A percentile compares a stretch with the other conserved stretches of the same genome.
Evolutionary conservation across 2,329 filamentous ascomycete species (phyloP).

Genomic region (Aspergillus carbonarius): DNA sequence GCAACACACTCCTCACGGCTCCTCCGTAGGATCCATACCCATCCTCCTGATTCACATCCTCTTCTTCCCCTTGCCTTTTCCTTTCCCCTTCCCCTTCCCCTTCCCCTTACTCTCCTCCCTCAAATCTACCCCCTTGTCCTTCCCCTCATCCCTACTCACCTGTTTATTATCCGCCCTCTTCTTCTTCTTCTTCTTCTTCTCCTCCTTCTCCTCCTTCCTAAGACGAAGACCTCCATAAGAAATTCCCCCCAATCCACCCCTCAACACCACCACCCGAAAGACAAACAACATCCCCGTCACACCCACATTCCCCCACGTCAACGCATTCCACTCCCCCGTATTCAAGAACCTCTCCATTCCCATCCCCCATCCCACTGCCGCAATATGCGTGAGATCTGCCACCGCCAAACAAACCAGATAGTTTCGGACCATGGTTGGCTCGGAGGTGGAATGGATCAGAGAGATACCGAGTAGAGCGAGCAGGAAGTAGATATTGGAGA

Average conservation of each 20-base stretch:
- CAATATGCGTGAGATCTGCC: slow-evolving; percentile 68
- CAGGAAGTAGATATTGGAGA: slow-evolving; percentile 69
- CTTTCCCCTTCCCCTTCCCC: no score
- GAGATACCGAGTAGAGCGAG: slow-evolving; percentile 64
- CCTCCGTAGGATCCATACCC: no score
- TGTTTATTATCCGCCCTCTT: slow-evolving; percentile 11
- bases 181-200: no score
- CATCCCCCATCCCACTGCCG: slow-evolving; percentile 59
- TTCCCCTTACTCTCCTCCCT: no score
- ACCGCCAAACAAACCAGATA: slow-evolving; percentile 65
- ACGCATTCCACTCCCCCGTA: slow-evolving; percentile 62
- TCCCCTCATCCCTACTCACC: not conserved
- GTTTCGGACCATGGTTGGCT: slow-evolving; percentile 64
- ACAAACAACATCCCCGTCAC: slow-evolving; percentile 61
- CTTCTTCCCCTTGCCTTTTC: no score
- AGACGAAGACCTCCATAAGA: slow-evolving; percentile 49
- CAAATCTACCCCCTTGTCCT: no score
- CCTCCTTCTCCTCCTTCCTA: slow-evolving; percentile 44
- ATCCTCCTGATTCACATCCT: no score
- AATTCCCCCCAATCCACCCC: slow-evolving; percentile 60
- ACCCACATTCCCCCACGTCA: slow-evolving; percentile 72
- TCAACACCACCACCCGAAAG: slow-evolving; percentile 58
- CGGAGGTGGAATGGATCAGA: slow-evolving; percentile 63
- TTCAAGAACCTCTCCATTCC: slow-evolving; percentile 56
- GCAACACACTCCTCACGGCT: no score